Evolutionary conservation across 129 eudicot species (phyloP).

Genomic region (Ambrosia artemisiifolia): DNA sequence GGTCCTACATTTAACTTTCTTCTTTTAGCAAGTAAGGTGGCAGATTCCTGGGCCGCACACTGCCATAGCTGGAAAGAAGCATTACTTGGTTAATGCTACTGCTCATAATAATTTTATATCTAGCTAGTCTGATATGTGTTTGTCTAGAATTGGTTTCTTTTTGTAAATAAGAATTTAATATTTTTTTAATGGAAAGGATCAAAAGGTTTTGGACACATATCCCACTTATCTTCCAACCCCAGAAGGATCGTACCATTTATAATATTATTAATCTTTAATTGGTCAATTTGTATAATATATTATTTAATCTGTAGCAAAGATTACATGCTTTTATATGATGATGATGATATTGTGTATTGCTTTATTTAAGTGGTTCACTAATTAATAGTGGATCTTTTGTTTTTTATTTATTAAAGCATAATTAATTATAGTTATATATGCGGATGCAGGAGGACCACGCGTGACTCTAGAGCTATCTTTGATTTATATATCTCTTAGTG

Average conservation of each 20-base stretch:
- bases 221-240: conserved; percentile 42
- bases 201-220: conserved; percentile 36
- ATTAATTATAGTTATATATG: conserved; percentile 22
- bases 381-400: conserved; percentile 26
- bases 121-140: conserved; percentile 10
- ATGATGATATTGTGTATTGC: conserved; percentile 26
- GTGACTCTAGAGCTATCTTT: conserved; percentile 20
- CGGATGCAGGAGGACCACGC: conserved; percentile 34
- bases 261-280: conserved; percentile 17
- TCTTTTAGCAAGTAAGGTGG: conserved; percentile 27
- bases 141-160: conserved; percentile 7
- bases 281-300: conserved; percentile 13
- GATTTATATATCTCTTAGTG: conserved; percentile 16
- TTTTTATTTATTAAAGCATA: conserved; percentile 21
- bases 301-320: conserved; percentile 36
- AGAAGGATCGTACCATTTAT: conserved; percentile 30
- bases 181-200: conserved; percentile 1
- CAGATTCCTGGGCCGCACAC: conserved; percentile 29
- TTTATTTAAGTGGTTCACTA: conserved; percentile 32
- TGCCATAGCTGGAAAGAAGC: conserved; percentile 59
- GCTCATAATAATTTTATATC: conserved; percentile 5
- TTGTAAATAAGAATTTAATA: neutral
- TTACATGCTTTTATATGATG: conserved; percentile 38
- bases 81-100: conserved; percentile 10
- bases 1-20: conserved; percentile 27